Base-by-base conservation (phyloP, 306 rosid species). In the Calophaca sinica region DNA sequence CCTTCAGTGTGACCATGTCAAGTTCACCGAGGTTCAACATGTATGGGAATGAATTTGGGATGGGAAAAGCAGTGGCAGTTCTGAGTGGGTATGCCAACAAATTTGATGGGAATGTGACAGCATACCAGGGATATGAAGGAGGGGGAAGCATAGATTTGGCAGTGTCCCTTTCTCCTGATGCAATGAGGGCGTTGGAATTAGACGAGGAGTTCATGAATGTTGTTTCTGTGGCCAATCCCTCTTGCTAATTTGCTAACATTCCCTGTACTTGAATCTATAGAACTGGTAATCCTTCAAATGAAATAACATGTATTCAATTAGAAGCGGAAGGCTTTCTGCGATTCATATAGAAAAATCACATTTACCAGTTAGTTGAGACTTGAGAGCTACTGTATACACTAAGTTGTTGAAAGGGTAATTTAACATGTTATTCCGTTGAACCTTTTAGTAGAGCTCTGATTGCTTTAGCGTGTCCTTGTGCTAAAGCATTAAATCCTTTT, bases 111-210 rank as follows among this genome's bases (percentile, higher is more conserved):
- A 77, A 69, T 12, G 83, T 90, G 48, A 20, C 89, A 2, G 59
- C 87, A 0, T 87, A 77, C 2, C 85, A 78, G 0, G 91, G 94
- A 0, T 41, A 10, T 10, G 86, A 84, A 69, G 87, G 84, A 54
- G 89, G 83, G 1, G 91, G 94, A 49, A 88, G 96, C 73, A 26
- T 92, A 0, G 94, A 88, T 13, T 84, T 90, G 55, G 94, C 88
- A 70, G 46, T 88, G 3, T 79, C 83, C 2, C 93, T 88, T 70
- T 31, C 10, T 0, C 84, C 89, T 0, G 44, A 73, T 8, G 2
- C 8, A 0, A 90, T 92, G 97, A 57, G 1, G 0, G 84, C 68
- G 1, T 80, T 90, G 1, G 92, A 88, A 76, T 70, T 81, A 14
- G 91, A 92, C 3, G 9, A 57, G 6, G 89, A 85, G 59, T 89